phyloP scores from a whole-genome alignment of 768 basidiomycete genomes.

The Podaxis sp. region DNA sequence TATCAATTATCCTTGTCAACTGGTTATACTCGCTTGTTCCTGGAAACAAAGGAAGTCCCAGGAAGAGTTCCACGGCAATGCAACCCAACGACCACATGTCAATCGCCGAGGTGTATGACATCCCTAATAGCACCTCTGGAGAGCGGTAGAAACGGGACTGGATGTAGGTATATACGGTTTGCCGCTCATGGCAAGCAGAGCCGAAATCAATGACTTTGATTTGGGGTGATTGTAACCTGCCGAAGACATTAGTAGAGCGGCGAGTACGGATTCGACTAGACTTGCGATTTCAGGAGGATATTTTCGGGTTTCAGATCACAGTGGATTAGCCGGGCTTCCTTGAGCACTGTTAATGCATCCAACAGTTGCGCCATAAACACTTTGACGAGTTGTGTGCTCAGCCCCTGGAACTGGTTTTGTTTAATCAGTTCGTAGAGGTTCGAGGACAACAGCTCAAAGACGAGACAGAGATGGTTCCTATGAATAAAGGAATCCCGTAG shows the following conservation, averaged over 20 bases:
- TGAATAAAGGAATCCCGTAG: slow-evolving; percentile 97
- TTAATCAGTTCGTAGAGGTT: slow-evolving; percentile 99
- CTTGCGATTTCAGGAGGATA: slow-evolving; percentile 91
- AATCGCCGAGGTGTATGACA: slow-evolving; percentile 92
- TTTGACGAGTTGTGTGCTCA: slow-evolving; percentile 96
- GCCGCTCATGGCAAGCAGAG: slow-evolving; percentile 96
- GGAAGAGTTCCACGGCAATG: slow-evolving; percentile 97
- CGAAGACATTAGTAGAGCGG: slow-evolving; percentile 7
- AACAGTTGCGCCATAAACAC: slow-evolving; percentile 97
- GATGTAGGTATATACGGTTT: slow-evolving; percentile 99
- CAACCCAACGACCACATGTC: slow-evolving; percentile 99
- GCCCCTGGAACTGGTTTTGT: slow-evolving; percentile 98
- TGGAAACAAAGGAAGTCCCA: slow-evolving; percentile 94
- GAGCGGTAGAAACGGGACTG: slow-evolving; percentile 98
- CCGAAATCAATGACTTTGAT: slow-evolving; percentile 99
- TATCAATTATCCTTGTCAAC: slow-evolving; percentile 93
- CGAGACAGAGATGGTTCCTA: slow-evolving; percentile 93
- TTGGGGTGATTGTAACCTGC: slow-evolving; percentile 92
- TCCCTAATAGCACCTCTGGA: slow-evolving; percentile 93
- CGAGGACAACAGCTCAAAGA: slow-evolving; percentile 95
- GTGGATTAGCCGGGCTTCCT: slow-evolving; percentile 95
- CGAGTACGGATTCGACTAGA: slow-evolving; percentile 14
- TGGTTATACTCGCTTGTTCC: slow-evolving; percentile 99
- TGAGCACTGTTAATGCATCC: slow-evolving; percentile 88
- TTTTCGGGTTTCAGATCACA: slow-evolving; percentile 99